Percentiles rank a stretch among this genome's conserved stretches.
Evolutionary conservation across 2,329 filamentous ascomycete genomes (phyloP).

Genomic region (Aspergillus transmontanensis): DNA sequence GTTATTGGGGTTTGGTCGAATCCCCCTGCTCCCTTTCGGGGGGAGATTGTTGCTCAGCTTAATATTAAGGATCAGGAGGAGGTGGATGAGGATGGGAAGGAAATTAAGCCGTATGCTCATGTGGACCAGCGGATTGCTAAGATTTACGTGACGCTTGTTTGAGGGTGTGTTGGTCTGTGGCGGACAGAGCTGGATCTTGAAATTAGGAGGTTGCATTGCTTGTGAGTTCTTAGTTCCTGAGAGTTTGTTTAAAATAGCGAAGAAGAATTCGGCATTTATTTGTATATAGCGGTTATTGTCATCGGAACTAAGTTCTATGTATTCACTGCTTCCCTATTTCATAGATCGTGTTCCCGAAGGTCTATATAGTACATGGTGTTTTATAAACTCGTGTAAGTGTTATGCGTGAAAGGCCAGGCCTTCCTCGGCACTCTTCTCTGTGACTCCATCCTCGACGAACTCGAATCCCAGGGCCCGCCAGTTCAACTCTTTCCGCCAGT

Average conservation of each 20-base stretch:
- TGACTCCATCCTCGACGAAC: conserved; percentile 37
- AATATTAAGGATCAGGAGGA: conserved; percentile 7
- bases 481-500: conserved; percentile 62
- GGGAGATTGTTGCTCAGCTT: not conserved
- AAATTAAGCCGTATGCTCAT: not conserved
- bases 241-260: not conserved
- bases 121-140: conserved; percentile 7
- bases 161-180: not conserved
- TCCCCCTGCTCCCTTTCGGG: conserved; percentile 8
- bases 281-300: not conserved
- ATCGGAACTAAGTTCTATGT: not conserved
- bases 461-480: conserved; percentile 53
- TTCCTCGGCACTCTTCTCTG: conserved; percentile 9
- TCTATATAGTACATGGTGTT: not conserved
- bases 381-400: not conserved
- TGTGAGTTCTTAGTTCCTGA: not conserved
- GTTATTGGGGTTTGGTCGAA: conserved; percentile 8
- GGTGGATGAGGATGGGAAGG: not conserved
- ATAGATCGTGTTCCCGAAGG: not conserved
- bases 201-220: not conserved
- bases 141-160: conserved; percentile 7
- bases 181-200: not conserved
- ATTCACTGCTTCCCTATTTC: not conserved
- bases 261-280: not conserved
- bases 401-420: conserved; percentile 26